phyloP scores from a whole-genome alignment of 2,329 filamentous ascomycete genomes.

The Neoscytalidium dimidiatum region DNA sequence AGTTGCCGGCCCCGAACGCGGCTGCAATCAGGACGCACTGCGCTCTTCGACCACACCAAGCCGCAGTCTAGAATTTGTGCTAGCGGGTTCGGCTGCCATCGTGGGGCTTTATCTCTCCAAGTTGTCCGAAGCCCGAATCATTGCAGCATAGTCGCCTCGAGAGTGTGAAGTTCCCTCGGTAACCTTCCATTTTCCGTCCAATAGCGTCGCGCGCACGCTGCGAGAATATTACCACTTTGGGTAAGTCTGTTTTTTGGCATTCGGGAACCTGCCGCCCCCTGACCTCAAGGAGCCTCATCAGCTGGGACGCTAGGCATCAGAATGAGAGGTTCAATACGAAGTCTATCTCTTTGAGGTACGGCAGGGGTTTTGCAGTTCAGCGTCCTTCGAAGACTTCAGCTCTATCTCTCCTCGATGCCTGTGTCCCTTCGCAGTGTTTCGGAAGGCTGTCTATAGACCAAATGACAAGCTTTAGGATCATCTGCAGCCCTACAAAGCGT shows the following conservation, averaged over 20 bases:
- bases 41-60: background rate
- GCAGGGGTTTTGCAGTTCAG: no score
- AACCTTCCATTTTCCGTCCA: no score
- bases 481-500: no score
- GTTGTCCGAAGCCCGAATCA: background rate
- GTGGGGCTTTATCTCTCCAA: background rate
- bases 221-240: background rate
- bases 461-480: no score
- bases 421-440: no score
- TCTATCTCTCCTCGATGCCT: no score
- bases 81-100: background rate
- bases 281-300: no score
- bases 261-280: background rate
- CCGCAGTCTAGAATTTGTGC: background rate
- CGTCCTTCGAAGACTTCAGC: no score
- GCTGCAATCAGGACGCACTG: background rate
- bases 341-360: no score
- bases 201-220: background rate
- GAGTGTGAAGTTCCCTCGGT: no score
- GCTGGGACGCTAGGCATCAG: background rate
- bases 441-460: no score
- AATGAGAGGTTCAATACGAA: background rate
- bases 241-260: background rate
- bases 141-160: background rate
- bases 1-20: background rate